These are phyloP conservation scores for Cladosporium sp. DNA, from an alignment of 2,329 filamentous ascomycete species.

Conservation along the genomic window DNA sequence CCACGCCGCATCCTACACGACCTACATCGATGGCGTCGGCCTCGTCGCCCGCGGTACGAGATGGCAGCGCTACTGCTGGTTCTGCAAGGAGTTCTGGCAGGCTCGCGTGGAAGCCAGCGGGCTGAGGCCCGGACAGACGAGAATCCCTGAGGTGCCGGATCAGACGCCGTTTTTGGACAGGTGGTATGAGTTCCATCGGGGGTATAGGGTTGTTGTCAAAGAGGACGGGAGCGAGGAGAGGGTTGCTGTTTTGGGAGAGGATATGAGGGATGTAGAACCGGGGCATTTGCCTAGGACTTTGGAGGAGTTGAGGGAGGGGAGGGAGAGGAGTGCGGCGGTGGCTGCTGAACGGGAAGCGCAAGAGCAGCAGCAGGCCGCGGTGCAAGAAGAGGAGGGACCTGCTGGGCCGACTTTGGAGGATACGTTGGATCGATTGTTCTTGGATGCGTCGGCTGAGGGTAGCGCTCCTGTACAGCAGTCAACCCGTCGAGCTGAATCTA, in stretches of 20 bases:
- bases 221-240: conserved; percentile 47
- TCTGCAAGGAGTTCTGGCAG: conserved; percentile 54
- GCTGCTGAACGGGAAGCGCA: background rate
- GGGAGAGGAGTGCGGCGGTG: conserved; percentile 32
- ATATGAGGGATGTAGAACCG: conserved; percentile 47
- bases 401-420: conserved; percentile 35
- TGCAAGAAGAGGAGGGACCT: background rate
- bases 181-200: conserved; percentile 53
- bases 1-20: conserved; percentile 46
- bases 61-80: conserved; percentile 55
- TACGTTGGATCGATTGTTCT: conserved; percentile 36
- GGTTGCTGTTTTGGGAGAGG: conserved; percentile 50
- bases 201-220: conserved; percentile 43
- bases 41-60: conserved; percentile 49
- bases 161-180: conserved; percentile 47
- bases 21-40: conserved; percentile 54
- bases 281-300: conserved; percentile 49
- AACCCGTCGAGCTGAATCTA: background rate
- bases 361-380: background rate
- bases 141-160: conserved; percentile 49
- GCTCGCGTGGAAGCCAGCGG: conserved; percentile 46
- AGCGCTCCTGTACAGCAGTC: background rate
- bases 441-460: conserved; percentile 33
- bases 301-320: conserved; percentile 44
- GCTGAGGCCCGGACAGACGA: conserved; percentile 45